phyloP scores from a whole-genome alignment of 176 grass and related monocot species.

The Typha latifolia region DNA sequence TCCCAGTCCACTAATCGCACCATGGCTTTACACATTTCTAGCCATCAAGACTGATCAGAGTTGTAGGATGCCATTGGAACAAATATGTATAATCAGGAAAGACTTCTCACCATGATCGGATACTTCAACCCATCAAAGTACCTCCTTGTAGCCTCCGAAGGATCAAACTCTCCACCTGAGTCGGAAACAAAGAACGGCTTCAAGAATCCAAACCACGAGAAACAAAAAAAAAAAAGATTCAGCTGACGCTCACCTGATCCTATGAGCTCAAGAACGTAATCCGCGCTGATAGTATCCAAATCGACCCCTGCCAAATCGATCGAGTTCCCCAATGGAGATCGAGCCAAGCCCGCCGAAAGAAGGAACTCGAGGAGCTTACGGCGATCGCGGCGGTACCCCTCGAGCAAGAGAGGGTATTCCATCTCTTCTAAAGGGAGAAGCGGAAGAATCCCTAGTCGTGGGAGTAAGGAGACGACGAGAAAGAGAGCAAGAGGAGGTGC shows the following conservation, averaged over 20 bases:
- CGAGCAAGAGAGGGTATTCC: slow-evolving; percentile 45
- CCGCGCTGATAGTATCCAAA: slow-evolving; percentile 60
- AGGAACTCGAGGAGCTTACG: slow-evolving; percentile 68
- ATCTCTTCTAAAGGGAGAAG: slow-evolving; percentile 13
- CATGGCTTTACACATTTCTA: no score
- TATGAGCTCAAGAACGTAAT: slow-evolving; percentile 69
- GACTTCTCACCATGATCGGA: slow-evolving; percentile 54
- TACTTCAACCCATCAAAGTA: slow-evolving; percentile 62
- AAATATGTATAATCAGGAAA: background rate
- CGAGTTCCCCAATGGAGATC: slow-evolving; percentile 22
- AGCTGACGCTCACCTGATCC: slow-evolving; percentile 31
- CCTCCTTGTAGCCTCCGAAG: slow-evolving; percentile 64
- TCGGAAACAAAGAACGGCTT: background rate
- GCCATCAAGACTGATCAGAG: background rate
- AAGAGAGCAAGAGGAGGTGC: no score
- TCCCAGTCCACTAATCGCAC: no score
- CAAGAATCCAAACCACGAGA: slow-evolving; percentile 6
- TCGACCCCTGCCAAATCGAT: slow-evolving; percentile 58
- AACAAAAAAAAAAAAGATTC: background rate
- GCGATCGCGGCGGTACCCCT: slow-evolving; percentile 64
- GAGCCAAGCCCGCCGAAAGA: slow-evolving; percentile 30
- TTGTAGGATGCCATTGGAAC: background rate
- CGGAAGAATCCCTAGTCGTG: no score
- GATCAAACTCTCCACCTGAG: slow-evolving; percentile 54
- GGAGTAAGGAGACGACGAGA: no score